Evolutionary conservation across 2,329 filamentous ascomycete species (phyloP), one percentile per base, ranked within the genome.

Genomic region (Pseudogymnoascus sp.): DNA sequence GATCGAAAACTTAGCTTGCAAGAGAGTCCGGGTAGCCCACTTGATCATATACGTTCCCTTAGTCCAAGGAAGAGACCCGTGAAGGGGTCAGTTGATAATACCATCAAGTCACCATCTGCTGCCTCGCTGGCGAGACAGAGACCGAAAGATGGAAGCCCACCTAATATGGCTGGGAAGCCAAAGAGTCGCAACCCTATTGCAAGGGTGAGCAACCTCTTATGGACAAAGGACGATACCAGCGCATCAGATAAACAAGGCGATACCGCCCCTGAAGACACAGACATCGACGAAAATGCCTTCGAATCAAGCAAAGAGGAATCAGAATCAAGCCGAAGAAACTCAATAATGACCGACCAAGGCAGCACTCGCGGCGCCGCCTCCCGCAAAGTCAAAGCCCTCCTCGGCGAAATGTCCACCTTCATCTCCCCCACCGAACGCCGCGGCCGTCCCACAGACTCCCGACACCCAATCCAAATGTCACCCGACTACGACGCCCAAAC

Each of bases 201-300:
- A 0, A 84, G 82, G 69, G 80, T 88, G 36, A 83, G 84, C 14
- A 84, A 85, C 60, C 78, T 83, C 46, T 82, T 88, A 21, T 79
- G 85, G 73, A 83, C 81, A 67, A 84, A 82, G 69, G 85, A 88
- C 34, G 71, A 75, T 21, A 60, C 73, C 70, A 34, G 69, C 68
- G 59, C 73, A 76, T 11, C 76, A 77, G 67, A 77, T 76, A 63
- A 73, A 72, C 46, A 73, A 72, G 67, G 77, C 71, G 59, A 78
- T 74, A 62, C 79, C 75, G 59, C 76, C 11, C 82, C 80, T 5
- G 79, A 81, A 31, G 75, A 78, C 23, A 79, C 77, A 3, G 79
- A 80, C 62, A 73, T 73, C 2, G 81, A 82, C 43, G 76, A 46
- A 31, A 43, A 34, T 28, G 63, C 67, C 28, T 62, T 64, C n/a